Percentiles rank a stretch among this genome's conserved stretches.
These are phyloP conservation scores for Sicyos baderoa DNA, from an alignment of 306 rosid genomes.

Conservation along the genomic window DNA sequence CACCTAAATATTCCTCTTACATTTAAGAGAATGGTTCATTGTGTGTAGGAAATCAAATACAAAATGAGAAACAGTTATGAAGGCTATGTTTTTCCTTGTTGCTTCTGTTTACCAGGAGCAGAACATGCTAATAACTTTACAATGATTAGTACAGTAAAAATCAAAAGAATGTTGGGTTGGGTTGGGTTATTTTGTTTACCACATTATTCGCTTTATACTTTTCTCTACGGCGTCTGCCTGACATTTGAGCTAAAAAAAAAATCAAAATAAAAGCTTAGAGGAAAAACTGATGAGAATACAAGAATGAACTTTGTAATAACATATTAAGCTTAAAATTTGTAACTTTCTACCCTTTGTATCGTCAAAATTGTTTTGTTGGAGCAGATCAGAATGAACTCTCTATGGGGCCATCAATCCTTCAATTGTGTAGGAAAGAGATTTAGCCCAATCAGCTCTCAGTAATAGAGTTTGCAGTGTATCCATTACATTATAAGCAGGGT, in stretches of 20 bases:
- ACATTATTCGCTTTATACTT: slow-evolving; percentile 11
- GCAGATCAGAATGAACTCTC: slow-evolving; percentile 21
- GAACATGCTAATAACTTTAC: slow-evolving; percentile 9
- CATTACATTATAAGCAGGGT: slow-evolving; percentile 86
- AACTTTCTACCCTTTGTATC: slow-evolving; percentile 20
- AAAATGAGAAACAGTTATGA: not conserved
- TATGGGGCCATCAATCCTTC: slow-evolving; percentile 99
- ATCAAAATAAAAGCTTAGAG: not conserved
- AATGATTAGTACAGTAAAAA: not conserved
- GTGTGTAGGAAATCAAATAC: not conserved
- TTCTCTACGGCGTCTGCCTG: slow-evolving; percentile 4
- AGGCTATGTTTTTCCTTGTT: not conserved
- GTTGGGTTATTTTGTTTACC: not conserved
- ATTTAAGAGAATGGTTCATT: not conserved
- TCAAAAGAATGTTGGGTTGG: slow-evolving; percentile 2
- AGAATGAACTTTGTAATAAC: not conserved
- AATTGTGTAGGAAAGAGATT: slow-evolving; percentile 80
- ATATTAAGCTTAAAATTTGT: not conserved
- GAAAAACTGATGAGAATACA: slow-evolving; percentile 12
- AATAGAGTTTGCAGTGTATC: slow-evolving; percentile 80
- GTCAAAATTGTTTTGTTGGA: slow-evolving; percentile 52
- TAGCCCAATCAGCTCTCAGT: slow-evolving; percentile 93
- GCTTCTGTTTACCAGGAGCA: slow-evolving; percentile 17
- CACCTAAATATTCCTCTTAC: too few relatives aligned
- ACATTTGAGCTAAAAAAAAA: not conserved